Base-by-base conservation (phyloP, 805 yeast species). In the Pichia heedii region DNA sequence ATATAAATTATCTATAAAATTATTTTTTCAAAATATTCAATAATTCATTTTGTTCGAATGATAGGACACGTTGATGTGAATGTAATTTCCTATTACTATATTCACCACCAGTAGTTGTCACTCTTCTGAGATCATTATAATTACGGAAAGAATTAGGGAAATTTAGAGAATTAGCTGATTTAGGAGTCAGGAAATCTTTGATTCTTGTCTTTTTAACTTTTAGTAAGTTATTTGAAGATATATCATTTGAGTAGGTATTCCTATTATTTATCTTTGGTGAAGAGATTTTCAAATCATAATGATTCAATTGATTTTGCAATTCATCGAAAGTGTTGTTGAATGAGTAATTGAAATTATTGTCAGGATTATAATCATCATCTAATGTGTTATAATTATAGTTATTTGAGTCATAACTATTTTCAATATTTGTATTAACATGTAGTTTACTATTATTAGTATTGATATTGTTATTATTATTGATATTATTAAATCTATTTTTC, bases 21-120 rank as follows among this genome's bases (percentile, higher is more conserved):
- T 34, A 18, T 19, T 52, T 57, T 20, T 67, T 67, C 38, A 77
- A 55, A 53, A 72, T 77, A 33, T 63, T 63, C 40, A 76, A 57
- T 15, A 78, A 56, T 52, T 73, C 74, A 35, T 60, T 59, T 52
- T 78, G 81, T 54, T 77, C 84, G 49, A 61, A 72, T 0, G 81
- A 74, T 29, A 75, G 58, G 1, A 63, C 62, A 43, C 75, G 55
- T 40, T 57, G 61, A 24, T 49, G 52, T 24, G 19, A 27, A 10
- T 22, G 30, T 18, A 15, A 21, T 1, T 15, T 38, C n/a, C 27
- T 38, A 11, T 27, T 38, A 4, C 16, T 7, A 5, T 29, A 29
- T 29, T 29, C 32, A 29, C 16, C 16, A 13, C 18, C 32, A 13
- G 32, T 29, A 5, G 15, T 15, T 2, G 32, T 29, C 4, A 29